Conservation (phyloP, 148 eudicot genomes). For the Camellia lanceoleosa region DNA sequence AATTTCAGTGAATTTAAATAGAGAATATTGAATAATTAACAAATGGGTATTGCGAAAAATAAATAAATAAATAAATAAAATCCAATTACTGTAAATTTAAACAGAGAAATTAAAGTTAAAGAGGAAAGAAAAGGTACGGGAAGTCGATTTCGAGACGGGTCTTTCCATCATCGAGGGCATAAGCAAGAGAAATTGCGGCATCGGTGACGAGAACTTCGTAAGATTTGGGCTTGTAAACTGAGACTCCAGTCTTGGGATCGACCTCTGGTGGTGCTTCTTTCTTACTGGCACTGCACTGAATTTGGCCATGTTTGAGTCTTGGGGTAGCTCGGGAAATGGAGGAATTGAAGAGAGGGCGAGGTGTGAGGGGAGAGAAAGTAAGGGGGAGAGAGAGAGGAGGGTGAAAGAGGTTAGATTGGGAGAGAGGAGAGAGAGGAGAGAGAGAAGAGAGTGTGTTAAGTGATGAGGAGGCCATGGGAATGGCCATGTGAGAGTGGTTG, state of each 20-base stretch:
- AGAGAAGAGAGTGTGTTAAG: not conserved
- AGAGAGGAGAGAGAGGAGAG: not conserved
- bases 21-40: conserved; percentile 2
- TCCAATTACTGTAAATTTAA: not conserved
- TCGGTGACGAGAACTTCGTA: conserved; percentile 79
- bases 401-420: not conserved
- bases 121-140: conserved; percentile 48
- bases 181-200: conserved; percentile 65
- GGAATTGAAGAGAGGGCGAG: not conserved
- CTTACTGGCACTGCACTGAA: conserved; percentile 29
- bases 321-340: not conserved
- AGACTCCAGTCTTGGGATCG: conserved; percentile 59
- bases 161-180: conserved; percentile 70
- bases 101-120: not conserved
- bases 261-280: conserved; percentile 35
- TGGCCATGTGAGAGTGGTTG: not conserved
- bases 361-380: conserved; percentile 12
- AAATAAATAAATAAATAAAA: not conserved
- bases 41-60: not conserved
- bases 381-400: not conserved
- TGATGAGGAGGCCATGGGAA: conserved; percentile 13
- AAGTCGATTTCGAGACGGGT: conserved; percentile 85
- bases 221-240: conserved; percentile 88
- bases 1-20: not conserved
- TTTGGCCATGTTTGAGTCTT: conserved; percentile 10